Percentiles rank a stretch among this genome's conserved stretches.
These are phyloP conservation scores for Pythium phragmitis DNA, from an alignment of 352 stramenopile genomes.

Conservation along the genomic window DNA sequence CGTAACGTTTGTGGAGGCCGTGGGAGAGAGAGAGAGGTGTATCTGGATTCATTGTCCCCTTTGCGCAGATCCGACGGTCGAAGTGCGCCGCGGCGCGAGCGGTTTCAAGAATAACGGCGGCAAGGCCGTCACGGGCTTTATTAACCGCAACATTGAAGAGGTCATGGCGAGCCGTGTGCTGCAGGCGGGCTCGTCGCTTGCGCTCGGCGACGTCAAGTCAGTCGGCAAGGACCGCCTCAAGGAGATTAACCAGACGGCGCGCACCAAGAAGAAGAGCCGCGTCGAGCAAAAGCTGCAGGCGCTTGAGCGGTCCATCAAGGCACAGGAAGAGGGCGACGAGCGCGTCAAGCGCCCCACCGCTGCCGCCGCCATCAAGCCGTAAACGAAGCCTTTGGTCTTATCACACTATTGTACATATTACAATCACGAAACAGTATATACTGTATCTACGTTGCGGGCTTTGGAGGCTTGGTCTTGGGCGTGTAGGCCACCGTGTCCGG, in stretches of 20 bases:
- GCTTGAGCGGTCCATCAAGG: conserved; percentile 77
- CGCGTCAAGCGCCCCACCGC: conserved; percentile 29
- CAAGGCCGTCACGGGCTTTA: conserved; percentile 77
- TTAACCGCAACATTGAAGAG: conserved; percentile 88
- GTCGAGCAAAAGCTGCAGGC: conserved; percentile 79
- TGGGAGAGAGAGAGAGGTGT: neutral
- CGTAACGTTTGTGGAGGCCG: conserved; percentile 26
- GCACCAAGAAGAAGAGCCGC: conserved; percentile 85
- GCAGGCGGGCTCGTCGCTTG: conserved; percentile 60
- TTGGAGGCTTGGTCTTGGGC: conserved; percentile 29
- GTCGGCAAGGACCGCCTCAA: conserved; percentile 82
- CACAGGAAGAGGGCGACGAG: conserved; percentile 65
- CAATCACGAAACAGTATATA: neutral
- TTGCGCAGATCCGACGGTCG: conserved; percentile 67
- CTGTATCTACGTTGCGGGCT: neutral
- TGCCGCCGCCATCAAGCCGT: conserved; percentile 25
- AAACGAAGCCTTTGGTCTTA: neutral
- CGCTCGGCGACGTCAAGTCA: conserved; percentile 62
- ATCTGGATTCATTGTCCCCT: neutral
- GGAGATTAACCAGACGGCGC: conserved; percentile 78
- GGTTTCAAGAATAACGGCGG: conserved; percentile 76
- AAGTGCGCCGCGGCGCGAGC: conserved; percentile 70
- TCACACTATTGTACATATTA: conserved; percentile 14
- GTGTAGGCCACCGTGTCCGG: conserved; percentile 58
- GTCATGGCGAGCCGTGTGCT: conserved; percentile 85